phyloP scores from a whole-genome alignment of 2,329 filamentous ascomycete species.

The Corynespora cassiicola region DNA sequence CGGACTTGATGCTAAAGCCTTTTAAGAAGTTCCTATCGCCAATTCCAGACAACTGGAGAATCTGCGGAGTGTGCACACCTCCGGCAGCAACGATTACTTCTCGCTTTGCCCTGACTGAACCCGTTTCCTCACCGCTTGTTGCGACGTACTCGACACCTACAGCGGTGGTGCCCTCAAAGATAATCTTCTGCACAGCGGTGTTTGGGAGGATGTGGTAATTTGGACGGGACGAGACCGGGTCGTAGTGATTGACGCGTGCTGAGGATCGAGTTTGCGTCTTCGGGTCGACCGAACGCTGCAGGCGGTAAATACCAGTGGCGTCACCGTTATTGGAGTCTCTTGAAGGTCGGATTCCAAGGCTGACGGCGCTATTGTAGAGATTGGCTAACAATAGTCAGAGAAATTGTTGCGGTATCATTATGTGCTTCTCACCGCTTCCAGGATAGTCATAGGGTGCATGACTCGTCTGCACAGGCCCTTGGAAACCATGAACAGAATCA shows the following conservation, averaged over 20 bases:
- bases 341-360: conserved; percentile 17
- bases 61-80: conserved; percentile 64
- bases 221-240: conserved; percentile 27
- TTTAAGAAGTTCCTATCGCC: conserved; percentile 42
- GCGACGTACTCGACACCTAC: conserved; percentile 25
- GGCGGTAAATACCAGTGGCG: conserved; percentile 39
- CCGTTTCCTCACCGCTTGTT: conserved; percentile 4
- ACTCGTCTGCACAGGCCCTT: conserved; percentile 29
- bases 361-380: conserved; percentile 22
- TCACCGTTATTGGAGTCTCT: conserved; percentile 27
- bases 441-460: conserved; percentile 32
- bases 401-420: not conserved
- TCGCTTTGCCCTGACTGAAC: conserved; percentile 19
- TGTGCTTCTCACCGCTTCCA: conserved; percentile 17
- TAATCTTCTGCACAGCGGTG: conserved; percentile 21
- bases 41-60: conserved; percentile 69
- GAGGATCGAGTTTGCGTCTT: conserved; percentile 34
- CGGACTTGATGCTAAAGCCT: conserved; percentile 15
- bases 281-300: conserved; percentile 32
- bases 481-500: conserved; percentile 22
- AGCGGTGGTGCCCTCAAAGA: conserved; percentile 20
- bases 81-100: conserved; percentile 68
- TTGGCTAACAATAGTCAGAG: conserved; percentile 15
- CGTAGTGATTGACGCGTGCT: conserved; percentile 38
- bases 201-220: conserved; percentile 39